These are phyloP conservation scores for Nicotiana undulata DNA, from an alignment of 257 asterid genomes.

Conservation along the genomic window DNA sequence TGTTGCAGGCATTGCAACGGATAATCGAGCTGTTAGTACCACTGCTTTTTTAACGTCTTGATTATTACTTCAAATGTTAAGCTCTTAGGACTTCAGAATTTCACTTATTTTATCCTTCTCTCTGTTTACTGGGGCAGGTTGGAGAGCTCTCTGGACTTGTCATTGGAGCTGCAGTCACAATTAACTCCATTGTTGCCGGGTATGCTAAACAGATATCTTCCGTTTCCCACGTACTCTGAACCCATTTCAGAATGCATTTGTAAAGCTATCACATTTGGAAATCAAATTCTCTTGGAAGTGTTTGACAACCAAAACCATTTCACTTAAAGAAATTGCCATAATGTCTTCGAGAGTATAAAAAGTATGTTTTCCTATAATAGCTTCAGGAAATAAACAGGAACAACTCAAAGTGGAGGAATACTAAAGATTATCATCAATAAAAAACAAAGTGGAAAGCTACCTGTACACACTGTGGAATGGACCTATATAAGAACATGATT, in stretches of 20 bases:
- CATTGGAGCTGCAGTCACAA: constrained; percentile 16
- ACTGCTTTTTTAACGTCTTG: neutral
- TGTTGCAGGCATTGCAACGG: neutral
- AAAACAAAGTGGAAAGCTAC: neutral
- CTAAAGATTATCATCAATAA: neutral
- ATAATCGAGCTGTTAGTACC: constrained; percentile 1
- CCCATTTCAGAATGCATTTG: neutral
- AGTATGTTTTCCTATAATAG: neutral
- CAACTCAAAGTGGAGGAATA: neutral
- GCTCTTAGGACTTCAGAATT: neutral
- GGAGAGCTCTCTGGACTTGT: constrained; percentile 13
- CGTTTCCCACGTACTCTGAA: neutral
- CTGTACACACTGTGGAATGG: neutral
- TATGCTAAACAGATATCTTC: constrained; percentile 5
- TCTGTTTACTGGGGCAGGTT: neutral
- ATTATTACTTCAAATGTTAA: neutral
- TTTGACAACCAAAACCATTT: neutral
- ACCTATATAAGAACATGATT: neutral
- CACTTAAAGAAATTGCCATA: neutral
- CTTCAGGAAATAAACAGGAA: neutral
- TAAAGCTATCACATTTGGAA: neutral
- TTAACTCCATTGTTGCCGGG: constrained; percentile 27
- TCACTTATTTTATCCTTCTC: neutral
- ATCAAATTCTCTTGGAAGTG: neutral
- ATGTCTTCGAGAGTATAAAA: neutral